A percentile compares a stretch with the other conserved stretches of the same genome.
phyloP scores from a whole-genome alignment of 1,284 basidiomycete genomes.

The Moniliophthora roreri region DNA sequence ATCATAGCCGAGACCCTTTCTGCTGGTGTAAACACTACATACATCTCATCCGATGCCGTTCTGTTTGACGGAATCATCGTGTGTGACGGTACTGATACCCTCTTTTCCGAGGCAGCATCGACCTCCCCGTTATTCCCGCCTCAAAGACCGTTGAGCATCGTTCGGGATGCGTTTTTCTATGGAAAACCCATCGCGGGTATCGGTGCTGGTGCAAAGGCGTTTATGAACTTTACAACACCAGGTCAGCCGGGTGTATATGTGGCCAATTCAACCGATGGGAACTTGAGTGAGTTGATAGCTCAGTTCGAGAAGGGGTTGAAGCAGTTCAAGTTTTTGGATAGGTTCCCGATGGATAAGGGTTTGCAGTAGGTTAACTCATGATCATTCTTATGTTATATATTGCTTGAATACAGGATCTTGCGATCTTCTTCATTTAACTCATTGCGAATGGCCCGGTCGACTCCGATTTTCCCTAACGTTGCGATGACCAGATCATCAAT shows the following conservation, averaged over 20 bases:
- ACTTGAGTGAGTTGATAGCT: background rate
- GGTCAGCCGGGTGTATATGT: background rate
- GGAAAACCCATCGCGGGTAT: constrained; percentile 5
- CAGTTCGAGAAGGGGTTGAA: constrained; percentile 10
- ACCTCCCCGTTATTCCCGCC: constrained; percentile 6
- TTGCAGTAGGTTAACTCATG: no score
- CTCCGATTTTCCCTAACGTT: no score
- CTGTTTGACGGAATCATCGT: constrained; percentile 12
- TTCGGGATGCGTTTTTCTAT: constrained; percentile 10
- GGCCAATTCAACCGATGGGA: background rate
- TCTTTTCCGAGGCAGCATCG: constrained; percentile 2
- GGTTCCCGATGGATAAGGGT: constrained; percentile 9
- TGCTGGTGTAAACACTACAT: constrained; percentile 4
- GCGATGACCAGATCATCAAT: no score
- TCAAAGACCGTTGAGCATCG: constrained; percentile 7
- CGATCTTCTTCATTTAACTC: no score
- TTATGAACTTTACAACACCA: background rate
- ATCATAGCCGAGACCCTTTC: constrained; percentile 6
- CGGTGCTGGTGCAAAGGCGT: background rate
- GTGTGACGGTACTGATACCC: background rate
- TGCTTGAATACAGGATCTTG: no score
- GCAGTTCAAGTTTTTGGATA: constrained; percentile 10
- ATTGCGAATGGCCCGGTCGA: no score
- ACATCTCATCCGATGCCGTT: constrained; percentile 5
- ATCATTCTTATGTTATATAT: no score